These are phyloP conservation scores for Nosema muscidifuracis DNA, from an alignment of 371 early-diverging fungal species.

Conservation along the genomic window DNA sequence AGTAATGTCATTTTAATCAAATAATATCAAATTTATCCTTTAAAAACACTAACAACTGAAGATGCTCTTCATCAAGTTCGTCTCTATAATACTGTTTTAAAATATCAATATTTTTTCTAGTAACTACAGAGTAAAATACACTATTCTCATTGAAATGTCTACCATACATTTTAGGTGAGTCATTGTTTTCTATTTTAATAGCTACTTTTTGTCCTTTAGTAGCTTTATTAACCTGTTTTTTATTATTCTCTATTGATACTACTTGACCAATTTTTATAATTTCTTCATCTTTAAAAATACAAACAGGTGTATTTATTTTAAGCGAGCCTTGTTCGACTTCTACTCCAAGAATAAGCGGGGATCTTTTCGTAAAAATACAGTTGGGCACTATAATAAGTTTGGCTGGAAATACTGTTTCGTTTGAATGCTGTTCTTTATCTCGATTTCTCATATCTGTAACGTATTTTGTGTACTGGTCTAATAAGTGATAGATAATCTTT, in stretches of 20 bases:
- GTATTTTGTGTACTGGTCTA: constrained; percentile 83
- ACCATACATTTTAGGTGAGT: constrained; percentile 79
- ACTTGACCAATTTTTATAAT: constrained; percentile 78
- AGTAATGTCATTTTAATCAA: constrained; percentile 45
- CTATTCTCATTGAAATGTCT: constrained; percentile 85
- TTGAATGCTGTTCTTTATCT: constrained; percentile 76
- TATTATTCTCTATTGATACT: constrained; percentile 86
- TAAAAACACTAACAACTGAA: constrained; percentile 74
- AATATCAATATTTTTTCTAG: constrained; percentile 85
- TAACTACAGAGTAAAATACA: constrained; percentile 68
- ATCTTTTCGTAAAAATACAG: constrained; percentile 85
- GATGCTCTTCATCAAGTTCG: constrained; percentile 83
- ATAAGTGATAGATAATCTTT: constrained; percentile 97
- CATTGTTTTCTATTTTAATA: constrained; percentile 82
- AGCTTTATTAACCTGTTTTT: constrained; percentile 73
- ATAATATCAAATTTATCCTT: constrained; percentile 62
- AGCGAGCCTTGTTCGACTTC: constrained; percentile 87
- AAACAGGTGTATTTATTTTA: constrained; percentile 83
- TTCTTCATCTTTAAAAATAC: constrained; percentile 67
- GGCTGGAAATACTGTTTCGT: constrained; percentile 88
- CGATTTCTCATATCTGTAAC: constrained; percentile 69
- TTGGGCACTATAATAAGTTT: constrained; percentile 82
- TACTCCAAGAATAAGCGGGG: constrained; percentile 92
- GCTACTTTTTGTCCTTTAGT: constrained; percentile 84
- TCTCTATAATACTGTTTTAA: constrained; percentile 87